Base-by-base conservation (phyloP, 345 rosid genomes). In the Nasturtium officinale region DNA sequence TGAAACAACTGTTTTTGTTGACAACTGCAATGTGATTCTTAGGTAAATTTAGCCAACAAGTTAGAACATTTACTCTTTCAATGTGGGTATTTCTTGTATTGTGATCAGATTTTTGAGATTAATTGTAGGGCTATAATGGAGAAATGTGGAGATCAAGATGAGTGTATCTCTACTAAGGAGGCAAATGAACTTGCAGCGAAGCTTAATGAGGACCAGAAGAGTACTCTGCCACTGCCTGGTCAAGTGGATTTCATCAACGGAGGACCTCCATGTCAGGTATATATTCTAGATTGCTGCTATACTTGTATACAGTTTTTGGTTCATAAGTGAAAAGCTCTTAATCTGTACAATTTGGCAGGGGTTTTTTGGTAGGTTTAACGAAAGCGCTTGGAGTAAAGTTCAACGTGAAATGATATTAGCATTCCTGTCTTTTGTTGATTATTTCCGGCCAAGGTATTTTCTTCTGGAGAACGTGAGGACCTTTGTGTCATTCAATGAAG, bases 251-350 rank as follows among this genome's bases (percentile, higher is more conserved):
- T 94, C 75, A 94, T 94, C 79, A 89, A 83, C 29, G 97, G 98
- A 42, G 98, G 98, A 25, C 98, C 97, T 77, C 97, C 98, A 28
- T 94, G 98, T 72, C 98, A 94, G 88, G 97, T 89, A 72, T 20
- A 29, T 65, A 65, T 37, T 1, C 51, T 17, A 40, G 43, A 48
- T 20, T 51, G 26, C 29, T 47, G 46, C 53, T 28, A 60, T 26
- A 59, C 20, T 68, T 21, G 28, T 40, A 2, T 28, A 21, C 28
- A 48, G 1, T 5, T 32, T 45, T 62, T 4, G 20, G 21, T 63
- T 25, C 21, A 46, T 42, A 57, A 37, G 30, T 64, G 67, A 57
- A 37, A 6, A 56, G 43, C 28, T 57, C 37, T 25, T 20, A 25
- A 33, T 42, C 15, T 60, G 11, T 61, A 51, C 15, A 70, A 47